phyloP scores from a whole-genome alignment of 805 yeast species.

The Limtongozyma cylindracea region DNA sequence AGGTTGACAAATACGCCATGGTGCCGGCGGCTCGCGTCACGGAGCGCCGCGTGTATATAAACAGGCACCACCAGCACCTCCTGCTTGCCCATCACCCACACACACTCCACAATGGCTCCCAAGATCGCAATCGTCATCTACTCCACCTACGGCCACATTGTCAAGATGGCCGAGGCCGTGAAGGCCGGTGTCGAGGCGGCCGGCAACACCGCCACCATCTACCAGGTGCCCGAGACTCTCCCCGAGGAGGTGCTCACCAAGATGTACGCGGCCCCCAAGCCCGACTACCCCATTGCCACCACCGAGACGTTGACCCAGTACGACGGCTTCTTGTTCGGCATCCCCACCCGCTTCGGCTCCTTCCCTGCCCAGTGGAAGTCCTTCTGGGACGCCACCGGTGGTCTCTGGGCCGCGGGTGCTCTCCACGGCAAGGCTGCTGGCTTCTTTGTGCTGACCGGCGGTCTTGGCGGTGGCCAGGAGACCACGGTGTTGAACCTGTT shows the following conservation, averaged over 20 bases:
- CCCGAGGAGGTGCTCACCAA: constrained; percentile 28
- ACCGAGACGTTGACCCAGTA: constrained; percentile 3
- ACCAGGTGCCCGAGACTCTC: constrained; percentile 64
- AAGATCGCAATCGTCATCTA: constrained; percentile 58
- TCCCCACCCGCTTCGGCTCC: constrained; percentile 4
- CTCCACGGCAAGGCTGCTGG: constrained; percentile 4
- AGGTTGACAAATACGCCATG: too few relatives aligned
- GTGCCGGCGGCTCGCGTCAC: too few relatives aligned
- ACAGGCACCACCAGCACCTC: too few relatives aligned
- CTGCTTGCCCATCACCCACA: too few relatives aligned
- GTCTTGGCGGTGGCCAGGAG: constrained; percentile 4
- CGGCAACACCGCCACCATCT: constrained; percentile 39
- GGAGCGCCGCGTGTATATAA: too few relatives aligned
- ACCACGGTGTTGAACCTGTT: constrained; percentile 4
- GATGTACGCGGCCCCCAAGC: constrained; percentile 45
- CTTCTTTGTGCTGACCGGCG: constrained; percentile 3
- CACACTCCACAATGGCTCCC: constrained; percentile 4
- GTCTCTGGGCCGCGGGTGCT: constrained; percentile 4
- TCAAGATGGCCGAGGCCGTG: constrained; percentile 40
- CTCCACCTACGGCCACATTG: constrained; percentile 62
- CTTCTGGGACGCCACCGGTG: constrained; percentile 4
- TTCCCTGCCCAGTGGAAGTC: constrained; percentile 5
- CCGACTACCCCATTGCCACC: constrained; percentile 7
- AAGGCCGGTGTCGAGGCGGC: constrained; percentile 44
- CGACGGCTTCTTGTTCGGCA: constrained; percentile 4